Conservation (phyloP, 305 asterid genomes). For the Solanum aculeatissimum region DNA sequence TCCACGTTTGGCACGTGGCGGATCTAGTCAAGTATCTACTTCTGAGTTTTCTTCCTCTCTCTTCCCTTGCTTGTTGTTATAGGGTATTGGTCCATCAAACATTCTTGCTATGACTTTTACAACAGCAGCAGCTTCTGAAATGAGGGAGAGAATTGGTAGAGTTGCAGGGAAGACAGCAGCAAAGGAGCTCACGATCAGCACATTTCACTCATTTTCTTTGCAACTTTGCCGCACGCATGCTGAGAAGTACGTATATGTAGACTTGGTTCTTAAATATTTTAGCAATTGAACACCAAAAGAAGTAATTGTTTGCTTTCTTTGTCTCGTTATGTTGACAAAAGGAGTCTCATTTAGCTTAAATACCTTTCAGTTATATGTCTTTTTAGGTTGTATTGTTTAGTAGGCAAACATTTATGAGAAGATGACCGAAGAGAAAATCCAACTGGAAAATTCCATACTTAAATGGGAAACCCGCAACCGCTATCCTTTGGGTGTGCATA, state of each 20-base stretch:
- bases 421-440: neutral
- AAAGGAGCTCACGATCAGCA: constrained; percentile 86
- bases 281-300: neutral
- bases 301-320: neutral
- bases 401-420: neutral
- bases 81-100: constrained; percentile 79
- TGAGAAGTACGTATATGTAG: constrained; percentile 56
- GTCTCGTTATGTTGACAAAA: neutral
- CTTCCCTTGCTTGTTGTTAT: constrained; percentile 7
- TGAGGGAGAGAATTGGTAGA: constrained; percentile 86
- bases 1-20: neutral
- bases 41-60: neutral
- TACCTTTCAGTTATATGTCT: neutral
- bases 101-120: constrained; percentile 98
- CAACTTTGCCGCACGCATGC: constrained; percentile 95
- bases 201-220: constrained; percentile 94
- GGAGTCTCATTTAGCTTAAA: neutral
- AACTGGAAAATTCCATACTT: neutral
- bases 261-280: neutral
- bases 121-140: constrained; percentile 95
- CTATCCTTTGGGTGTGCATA: no score
- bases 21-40: neutral
- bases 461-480: neutral
- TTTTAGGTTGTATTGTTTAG: neutral
- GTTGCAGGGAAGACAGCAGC: constrained; percentile 87